These are phyloP conservation scores for Dictyostelium brefeldianum DNA, from an alignment of 78 protist genomes.

Conservation along the genomic window DNA sequence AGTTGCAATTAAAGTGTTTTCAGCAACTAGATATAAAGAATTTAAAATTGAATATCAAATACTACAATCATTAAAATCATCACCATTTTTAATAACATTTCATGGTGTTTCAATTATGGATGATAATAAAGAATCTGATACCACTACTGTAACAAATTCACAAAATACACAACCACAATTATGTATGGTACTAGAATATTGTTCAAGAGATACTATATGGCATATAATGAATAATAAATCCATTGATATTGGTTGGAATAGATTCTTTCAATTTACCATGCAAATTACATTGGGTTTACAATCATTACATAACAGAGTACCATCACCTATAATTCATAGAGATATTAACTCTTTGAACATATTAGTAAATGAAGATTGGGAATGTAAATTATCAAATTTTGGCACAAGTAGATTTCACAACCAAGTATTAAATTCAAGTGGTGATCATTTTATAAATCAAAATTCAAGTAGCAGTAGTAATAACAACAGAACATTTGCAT, in stretches of 20 bases:
- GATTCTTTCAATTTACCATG: slow-evolving; percentile 47
- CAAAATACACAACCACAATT: slow-evolving; percentile 69
- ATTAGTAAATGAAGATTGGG: slow-evolving; percentile 71
- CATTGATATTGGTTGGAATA: slow-evolving; percentile 69
- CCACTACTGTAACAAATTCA: slow-evolving; percentile 54
- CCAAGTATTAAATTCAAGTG: background rate
- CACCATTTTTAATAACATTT: slow-evolving; percentile 4
- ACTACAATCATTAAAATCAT: slow-evolving; percentile 62
- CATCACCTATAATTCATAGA: slow-evolving; percentile 74
- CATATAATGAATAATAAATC: slow-evolving; percentile 59
- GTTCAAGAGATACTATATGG: slow-evolving; percentile 44
- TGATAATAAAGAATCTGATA: slow-evolving; percentile 10
- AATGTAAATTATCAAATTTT: slow-evolving; percentile 72
- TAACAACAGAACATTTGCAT: slow-evolving; percentile 78
- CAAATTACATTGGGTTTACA: slow-evolving; percentile 64
- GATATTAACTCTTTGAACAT: slow-evolving; percentile 79
- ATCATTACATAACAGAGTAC: slow-evolving; percentile 78
- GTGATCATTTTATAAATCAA: background rate
- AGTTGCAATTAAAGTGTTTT: slow-evolving; percentile 71
- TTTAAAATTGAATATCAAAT: slow-evolving; percentile 83
- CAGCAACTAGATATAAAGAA: slow-evolving; percentile 62
- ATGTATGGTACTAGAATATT: slow-evolving; percentile 81
- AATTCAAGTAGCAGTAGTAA: slow-evolving; percentile 39
- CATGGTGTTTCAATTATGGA: slow-evolving; percentile 24
- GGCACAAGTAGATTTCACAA: slow-evolving; percentile 73